Base-by-base conservation (phyloP, 768 basidiomycete species). In the Suillus decipiens region DNA sequence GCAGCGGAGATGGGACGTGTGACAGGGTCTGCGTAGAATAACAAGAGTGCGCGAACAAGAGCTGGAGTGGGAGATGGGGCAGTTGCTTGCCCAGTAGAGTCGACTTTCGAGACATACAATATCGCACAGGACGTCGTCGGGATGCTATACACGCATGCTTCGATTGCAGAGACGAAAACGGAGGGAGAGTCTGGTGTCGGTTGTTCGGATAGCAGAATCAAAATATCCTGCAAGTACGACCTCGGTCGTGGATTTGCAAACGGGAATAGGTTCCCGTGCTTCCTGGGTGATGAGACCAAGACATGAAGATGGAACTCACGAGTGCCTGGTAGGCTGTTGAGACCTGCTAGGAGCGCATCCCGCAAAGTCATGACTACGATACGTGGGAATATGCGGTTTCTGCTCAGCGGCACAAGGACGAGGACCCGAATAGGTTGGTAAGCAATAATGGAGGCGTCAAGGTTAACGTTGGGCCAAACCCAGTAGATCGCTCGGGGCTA, bases 61-160 rank as follows among this genome's bases (percentile, higher is more conserved):
- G 82, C 71, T 5, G 84, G 76, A 2, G 95, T 94, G 3, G 92
- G 91, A 45, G 89, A 84, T 0, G 88, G 90, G 5, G 74, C 65
- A 33, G 70, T 72, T 10, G 80, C 83, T 72, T 95, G 88, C 0
- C 96, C 96, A 0, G 96, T 93, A 12, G 95, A 88, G 74, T 99
- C 97, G 60, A 97, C 88, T 77, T 99, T 99, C 56, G 93, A 92
- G 59, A 99, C 81, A 74, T 99, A 97, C 37, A 99, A 75, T 39
- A 98, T 83, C 3, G 86, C 86, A 61, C 84, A 84, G 2, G 81
- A 80, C 1, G 92, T 89, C 5, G 84, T 67, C 3, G 93, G 90
- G 57, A 96, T 71, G 55, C 84, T 83, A 80, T 93, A 96, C 33
- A 95, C 74, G 43, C 76, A 82, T 0, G 86, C 90, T 72, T 96